Evolutionary conservation across 805 yeast species (phyloP).

Genomic region (Kodamaea hsintzibuensis): DNA sequence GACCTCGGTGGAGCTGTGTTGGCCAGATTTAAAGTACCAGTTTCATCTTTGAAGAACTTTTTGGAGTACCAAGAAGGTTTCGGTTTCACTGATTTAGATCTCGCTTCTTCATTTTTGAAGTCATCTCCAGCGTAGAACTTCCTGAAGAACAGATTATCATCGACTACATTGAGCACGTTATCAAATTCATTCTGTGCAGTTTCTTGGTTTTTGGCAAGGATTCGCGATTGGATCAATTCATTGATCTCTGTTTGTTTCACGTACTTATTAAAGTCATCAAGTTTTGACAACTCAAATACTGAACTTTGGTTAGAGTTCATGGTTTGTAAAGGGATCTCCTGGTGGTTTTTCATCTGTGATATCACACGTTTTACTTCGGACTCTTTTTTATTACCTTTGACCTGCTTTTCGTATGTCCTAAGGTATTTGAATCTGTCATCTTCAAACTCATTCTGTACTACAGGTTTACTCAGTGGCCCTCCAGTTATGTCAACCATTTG

Average conservation of each 20-base stretch:
- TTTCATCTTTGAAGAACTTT: constrained; percentile 7
- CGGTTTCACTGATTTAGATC: constrained; percentile 7
- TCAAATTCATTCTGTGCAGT: constrained; percentile 13
- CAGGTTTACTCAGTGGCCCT: neutral
- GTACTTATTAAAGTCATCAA: constrained; percentile 38
- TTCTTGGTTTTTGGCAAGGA: constrained; percentile 11
- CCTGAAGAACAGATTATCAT: constrained; percentile 24
- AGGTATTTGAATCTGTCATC: constrained; percentile 30
- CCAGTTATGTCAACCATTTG: constrained; percentile 16
- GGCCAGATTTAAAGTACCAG: neutral
- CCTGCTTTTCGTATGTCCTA: constrained; percentile 22
- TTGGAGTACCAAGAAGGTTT: constrained; percentile 17
- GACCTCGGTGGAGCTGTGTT: constrained; percentile 3
- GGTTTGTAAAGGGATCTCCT: constrained; percentile 14
- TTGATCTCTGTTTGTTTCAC: constrained; percentile 36
- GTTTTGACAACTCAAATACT: constrained; percentile 28
- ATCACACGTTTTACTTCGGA: constrained; percentile 7
- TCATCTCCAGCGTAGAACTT: constrained; percentile 22
- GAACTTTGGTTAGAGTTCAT: constrained; percentile 17
- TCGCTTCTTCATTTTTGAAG: constrained; percentile 5
- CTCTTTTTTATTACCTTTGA: constrained; percentile 10
- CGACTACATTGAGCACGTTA: constrained; percentile 28
- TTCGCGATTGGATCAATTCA: constrained; percentile 28
- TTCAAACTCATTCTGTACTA: constrained; percentile 6
- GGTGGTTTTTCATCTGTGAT: constrained; percentile 9